Conservation (phyloP, 495 filamentous ascomycete genomes). For the Penicillium antarcticum region DNA sequence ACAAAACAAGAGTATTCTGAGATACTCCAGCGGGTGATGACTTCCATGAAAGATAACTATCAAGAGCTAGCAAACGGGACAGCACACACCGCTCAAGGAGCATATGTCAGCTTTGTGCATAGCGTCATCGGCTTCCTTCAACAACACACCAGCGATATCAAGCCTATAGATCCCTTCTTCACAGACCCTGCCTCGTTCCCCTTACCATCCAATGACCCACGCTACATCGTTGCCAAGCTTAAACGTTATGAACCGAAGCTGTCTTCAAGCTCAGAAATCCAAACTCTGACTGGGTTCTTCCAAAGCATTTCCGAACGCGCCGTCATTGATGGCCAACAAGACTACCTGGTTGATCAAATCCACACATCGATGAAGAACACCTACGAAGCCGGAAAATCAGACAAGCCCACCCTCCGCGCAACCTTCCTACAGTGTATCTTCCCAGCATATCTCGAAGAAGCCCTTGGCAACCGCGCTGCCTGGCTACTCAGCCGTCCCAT, state of each 20-base stretch:
- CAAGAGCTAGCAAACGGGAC: slow-evolving; percentile 50
- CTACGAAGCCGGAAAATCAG: slow-evolving; percentile 42
- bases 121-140: slow-evolving; percentile 59
- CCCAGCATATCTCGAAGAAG: slow-evolving; percentile 59
- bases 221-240: slow-evolving; percentile 64
- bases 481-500: slow-evolving; percentile 60
- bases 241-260: slow-evolving; percentile 63
- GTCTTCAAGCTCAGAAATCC: slow-evolving; percentile 45
- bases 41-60: slow-evolving; percentile 66
- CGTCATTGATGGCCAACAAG: slow-evolving; percentile 57
- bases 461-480: slow-evolving; percentile 48
- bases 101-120: slow-evolving; percentile 68
- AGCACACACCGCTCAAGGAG: slow-evolving; percentile 37
- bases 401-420: slow-evolving; percentile 51
- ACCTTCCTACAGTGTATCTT: slow-evolving; percentile 59
- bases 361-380: slow-evolving; percentile 49
- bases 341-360: slow-evolving; percentile 57
- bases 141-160: slow-evolving; percentile 62
- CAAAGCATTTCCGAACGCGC: slow-evolving; percentile 64
- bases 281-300: slow-evolving; percentile 59
- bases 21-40: slow-evolving; percentile 57
- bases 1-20: slow-evolving; percentile 53
- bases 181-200: slow-evolving; percentile 64
- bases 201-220: slow-evolving; percentile 60
- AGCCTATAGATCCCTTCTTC: slow-evolving; percentile 63